Conservation (phyloP, 2,329 filamentous ascomycete species). For the Plenodomus lindquistii region DNA sequence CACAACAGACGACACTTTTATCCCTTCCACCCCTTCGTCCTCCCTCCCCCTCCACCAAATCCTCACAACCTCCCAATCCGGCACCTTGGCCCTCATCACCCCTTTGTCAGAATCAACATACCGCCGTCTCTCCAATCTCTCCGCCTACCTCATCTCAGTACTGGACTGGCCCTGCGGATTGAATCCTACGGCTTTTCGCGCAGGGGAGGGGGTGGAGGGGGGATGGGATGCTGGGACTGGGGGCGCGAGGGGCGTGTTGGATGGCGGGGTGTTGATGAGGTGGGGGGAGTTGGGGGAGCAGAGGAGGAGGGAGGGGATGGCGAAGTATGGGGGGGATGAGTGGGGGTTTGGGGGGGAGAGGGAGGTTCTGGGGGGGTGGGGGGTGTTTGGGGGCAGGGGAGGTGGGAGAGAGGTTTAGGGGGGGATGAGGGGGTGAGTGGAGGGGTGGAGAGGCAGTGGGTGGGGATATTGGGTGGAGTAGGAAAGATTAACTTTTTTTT, state of each 20-base stretch:
- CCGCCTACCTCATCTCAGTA: slow-evolving; percentile 76
- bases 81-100: slow-evolving; percentile 75
- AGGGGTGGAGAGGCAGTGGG: neutral
- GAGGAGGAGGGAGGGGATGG: slow-evolving; percentile 71
- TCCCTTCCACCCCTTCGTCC: slow-evolving; percentile 1
- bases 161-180: slow-evolving; percentile 78
- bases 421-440: slow-evolving; percentile 6
- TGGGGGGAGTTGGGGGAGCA: slow-evolving; percentile 77
- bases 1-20: slow-evolving; percentile 40
- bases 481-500: no score
- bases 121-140: slow-evolving; percentile 78
- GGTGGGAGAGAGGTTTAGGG: slow-evolving; percentile 25
- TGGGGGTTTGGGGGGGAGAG: slow-evolving; percentile 73
- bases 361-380: slow-evolving; percentile 66
- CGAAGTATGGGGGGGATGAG: slow-evolving; percentile 69
- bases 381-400: slow-evolving; percentile 51
- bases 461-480: no score
- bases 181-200: slow-evolving; percentile 80
- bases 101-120: slow-evolving; percentile 80
- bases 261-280: slow-evolving; percentile 73
- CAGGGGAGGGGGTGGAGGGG: slow-evolving; percentile 50
- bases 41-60: slow-evolving; percentile 33
- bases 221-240: slow-evolving; percentile 38
- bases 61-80: slow-evolving; percentile 57
- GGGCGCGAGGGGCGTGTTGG: slow-evolving; percentile 69